phyloP scores from a whole-genome alignment of 441 rosid species.

The Cnidoscolus chayamansa region DNA sequence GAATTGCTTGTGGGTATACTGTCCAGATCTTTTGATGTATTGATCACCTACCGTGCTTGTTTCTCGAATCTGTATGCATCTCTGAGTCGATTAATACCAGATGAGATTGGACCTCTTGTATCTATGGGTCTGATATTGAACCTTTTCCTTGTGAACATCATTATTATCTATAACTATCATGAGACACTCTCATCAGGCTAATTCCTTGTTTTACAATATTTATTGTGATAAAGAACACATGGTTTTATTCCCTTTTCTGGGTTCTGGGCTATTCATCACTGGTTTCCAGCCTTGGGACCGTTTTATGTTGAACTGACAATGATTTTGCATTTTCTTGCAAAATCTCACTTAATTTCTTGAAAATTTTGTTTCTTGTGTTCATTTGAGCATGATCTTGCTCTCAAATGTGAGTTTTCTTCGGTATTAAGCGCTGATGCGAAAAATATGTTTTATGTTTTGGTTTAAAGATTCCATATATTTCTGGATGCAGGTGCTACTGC shows the following conservation, averaged over 20 bases:
- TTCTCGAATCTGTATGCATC: background rate
- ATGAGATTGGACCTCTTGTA: background rate
- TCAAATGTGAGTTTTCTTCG: no score
- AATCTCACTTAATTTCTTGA: background rate
- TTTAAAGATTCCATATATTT: slow-evolving; percentile 9
- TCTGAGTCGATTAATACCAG: background rate
- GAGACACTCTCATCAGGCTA: background rate
- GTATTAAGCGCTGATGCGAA: slow-evolving; percentile 1
- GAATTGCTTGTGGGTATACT: background rate
- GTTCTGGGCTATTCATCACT: background rate
- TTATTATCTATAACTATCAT: background rate
- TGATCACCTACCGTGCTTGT: background rate
- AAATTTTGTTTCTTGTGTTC: background rate
- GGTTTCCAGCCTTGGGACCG: background rate
- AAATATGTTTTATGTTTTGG: slow-evolving; percentile 10
- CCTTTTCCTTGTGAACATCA: background rate
- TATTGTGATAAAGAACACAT: background rate
- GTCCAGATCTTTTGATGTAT: background rate
- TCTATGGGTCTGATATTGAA: background rate
- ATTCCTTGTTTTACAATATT: background rate
- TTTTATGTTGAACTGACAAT: background rate
- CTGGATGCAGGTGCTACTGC: slow-evolving; percentile 14
- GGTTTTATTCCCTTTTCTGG: background rate
- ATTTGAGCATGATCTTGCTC: background rate
- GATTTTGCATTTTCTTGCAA: background rate